phyloP scores from a whole-genome alignment of 2,329 filamentous ascomycete species.

The Cercospora sp. region DNA sequence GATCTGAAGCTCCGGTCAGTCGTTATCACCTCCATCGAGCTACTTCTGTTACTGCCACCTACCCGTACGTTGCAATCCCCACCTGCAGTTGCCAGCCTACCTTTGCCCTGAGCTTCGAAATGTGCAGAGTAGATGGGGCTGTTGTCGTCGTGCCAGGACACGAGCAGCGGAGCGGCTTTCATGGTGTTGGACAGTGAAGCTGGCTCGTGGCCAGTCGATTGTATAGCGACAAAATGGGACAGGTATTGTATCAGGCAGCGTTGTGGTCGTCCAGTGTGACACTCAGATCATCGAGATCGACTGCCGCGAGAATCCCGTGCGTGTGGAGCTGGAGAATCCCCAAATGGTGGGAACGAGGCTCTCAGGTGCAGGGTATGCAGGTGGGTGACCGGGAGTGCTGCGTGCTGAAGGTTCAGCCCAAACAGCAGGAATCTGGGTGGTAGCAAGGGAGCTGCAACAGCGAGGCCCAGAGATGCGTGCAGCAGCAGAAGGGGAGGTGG shows the following conservation, averaged over 20 bases:
- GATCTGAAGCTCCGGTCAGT: constrained; percentile 55
- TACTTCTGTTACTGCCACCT: constrained; percentile 43
- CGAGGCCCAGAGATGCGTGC: background rate
- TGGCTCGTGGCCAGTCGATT: constrained; percentile 18
- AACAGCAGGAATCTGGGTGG: background rate
- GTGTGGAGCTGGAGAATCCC: background rate
- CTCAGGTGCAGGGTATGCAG: background rate
- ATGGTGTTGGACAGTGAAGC: constrained; percentile 52
- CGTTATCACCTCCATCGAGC: background rate
- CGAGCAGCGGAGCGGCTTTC: constrained; percentile 94
- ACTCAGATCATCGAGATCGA: constrained; percentile 1
- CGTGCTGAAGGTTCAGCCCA: background rate
- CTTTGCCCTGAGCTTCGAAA: constrained; percentile 90
- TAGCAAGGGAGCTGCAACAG: background rate
- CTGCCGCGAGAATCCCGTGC: background rate
- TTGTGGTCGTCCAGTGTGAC: background rate
- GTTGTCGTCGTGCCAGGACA: constrained; percentile 98
- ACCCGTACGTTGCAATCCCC: constrained; percentile 96
- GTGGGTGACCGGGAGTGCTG: background rate
- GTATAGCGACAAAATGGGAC: constrained; percentile 17
- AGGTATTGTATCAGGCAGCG: background rate
- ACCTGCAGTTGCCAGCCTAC: constrained; percentile 86
- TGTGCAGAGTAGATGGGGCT: constrained; percentile 96
- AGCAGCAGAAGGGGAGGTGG: background rate
- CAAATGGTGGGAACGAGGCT: background rate